A percentile compares a stretch with the other conserved stretches of the same genome.
These are phyloP conservation scores for Crithidia fasciculata DNA, from an alignment of 208 protist genomes.

Conservation along the genomic window DNA sequence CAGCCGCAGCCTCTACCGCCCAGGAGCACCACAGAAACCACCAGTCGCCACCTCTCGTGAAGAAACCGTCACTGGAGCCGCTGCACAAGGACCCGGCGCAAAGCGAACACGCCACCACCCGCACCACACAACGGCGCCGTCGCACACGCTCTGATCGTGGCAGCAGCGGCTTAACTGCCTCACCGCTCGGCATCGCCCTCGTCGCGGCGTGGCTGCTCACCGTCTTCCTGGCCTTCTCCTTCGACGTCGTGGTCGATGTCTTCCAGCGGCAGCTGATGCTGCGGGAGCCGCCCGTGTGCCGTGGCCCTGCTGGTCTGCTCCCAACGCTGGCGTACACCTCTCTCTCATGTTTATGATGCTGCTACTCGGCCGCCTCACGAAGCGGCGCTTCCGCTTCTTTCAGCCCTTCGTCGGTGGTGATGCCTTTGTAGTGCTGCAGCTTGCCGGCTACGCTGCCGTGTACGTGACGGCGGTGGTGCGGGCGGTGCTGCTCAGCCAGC, in stretches of 20 bases:
- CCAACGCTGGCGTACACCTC: constrained; percentile 43
- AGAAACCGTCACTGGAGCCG: too few species aligned
- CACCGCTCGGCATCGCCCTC: constrained; percentile 44
- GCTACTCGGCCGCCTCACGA: constrained; percentile 46
- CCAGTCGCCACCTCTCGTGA: too few species aligned
- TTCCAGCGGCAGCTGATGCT: constrained; percentile 53
- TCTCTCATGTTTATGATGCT: constrained; percentile 37
- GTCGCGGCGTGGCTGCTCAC: constrained; percentile 52
- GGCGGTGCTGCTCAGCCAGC: constrained; percentile 37
- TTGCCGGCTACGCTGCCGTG: constrained; percentile 48
- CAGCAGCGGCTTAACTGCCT: constrained; percentile 3
- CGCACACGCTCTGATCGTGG: not conserved
- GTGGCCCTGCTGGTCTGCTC: constrained; percentile 38
- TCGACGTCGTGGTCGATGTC: constrained; percentile 69
- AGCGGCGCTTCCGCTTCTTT: constrained; percentile 58
- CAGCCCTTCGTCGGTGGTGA: constrained; percentile 74
- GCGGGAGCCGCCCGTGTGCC: constrained; percentile 39
- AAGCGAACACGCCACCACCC: not conserved
- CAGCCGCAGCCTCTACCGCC: too few species aligned
- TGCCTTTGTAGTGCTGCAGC: constrained; percentile 74
- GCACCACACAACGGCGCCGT: not conserved
- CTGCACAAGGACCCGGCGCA: too few species aligned
- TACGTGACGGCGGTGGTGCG: constrained; percentile 39
- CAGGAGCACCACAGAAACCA: too few species aligned
- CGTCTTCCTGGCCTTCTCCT: constrained; percentile 39